Evolutionary conservation across 768 basidiomycete species (phyloP).

Genomic region (Holtermannia corniformis): DNA sequence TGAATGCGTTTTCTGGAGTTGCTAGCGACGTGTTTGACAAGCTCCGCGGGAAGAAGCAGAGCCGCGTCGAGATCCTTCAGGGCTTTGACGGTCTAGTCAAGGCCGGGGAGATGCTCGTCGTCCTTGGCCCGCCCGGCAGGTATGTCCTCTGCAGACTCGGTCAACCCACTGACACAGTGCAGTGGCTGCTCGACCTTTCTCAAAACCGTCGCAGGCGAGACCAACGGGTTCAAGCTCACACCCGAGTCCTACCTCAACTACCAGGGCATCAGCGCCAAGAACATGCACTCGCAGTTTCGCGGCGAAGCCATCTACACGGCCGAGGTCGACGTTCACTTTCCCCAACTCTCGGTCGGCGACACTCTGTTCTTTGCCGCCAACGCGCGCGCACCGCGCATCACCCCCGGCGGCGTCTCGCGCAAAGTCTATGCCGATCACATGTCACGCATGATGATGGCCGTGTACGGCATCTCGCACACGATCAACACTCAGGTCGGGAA

Average conservation of each 20-base stretch:
- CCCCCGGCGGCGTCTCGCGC: constrained; percentile 39
- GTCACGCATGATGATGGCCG: constrained; percentile 52
- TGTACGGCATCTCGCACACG: constrained; percentile 68
- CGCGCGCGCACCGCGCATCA: constrained; percentile 38
- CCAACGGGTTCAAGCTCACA: constrained; percentile 36
- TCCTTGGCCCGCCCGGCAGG: constrained; percentile 45
- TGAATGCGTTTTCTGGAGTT: background rate
- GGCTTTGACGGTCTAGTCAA: constrained; percentile 58
- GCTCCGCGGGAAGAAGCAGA: background rate
- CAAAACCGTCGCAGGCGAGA: constrained; percentile 47
- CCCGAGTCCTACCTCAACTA: constrained; percentile 35
- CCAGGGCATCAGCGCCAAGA: constrained; percentile 43
- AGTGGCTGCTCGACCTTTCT: constrained; percentile 46
- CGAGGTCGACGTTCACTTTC: constrained; percentile 43
- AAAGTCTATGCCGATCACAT: constrained; percentile 43
- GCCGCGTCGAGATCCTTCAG: constrained; percentile 46
- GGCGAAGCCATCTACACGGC: constrained; percentile 43
- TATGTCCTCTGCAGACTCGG: constrained; percentile 9
- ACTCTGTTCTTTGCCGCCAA: constrained; percentile 31
- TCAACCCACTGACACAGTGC: background rate
- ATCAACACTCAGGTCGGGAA: constrained; percentile 67
- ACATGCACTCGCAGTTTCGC: constrained; percentile 47
- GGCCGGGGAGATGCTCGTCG: constrained; percentile 67
- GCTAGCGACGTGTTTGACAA: background rate
- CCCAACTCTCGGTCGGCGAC: constrained; percentile 37